These are phyloP conservation scores for Nyssa sinensis DNA, from an alignment of 148 eudicot species.

Conservation along the genomic window DNA sequence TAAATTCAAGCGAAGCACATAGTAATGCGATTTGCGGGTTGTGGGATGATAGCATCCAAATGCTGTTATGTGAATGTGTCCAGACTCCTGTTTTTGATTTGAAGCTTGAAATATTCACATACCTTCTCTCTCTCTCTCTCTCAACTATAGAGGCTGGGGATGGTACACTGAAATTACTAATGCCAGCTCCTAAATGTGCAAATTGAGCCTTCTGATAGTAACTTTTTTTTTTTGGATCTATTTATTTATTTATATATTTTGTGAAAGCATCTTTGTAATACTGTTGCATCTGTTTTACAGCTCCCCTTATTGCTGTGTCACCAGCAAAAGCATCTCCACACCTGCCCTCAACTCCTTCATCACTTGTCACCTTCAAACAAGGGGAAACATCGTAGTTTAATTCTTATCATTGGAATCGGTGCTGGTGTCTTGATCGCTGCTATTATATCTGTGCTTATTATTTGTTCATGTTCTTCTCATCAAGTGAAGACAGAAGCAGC, in stretches of 20 bases:
- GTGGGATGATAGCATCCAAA: background rate
- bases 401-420: conserved; percentile 48
- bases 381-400: conserved; percentile 40
- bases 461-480: conserved; percentile 54
- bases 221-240: conserved; percentile 5
- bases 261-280: background rate
- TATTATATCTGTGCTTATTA: conserved; percentile 36
- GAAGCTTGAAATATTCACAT: background rate
- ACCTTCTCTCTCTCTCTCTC: background rate
- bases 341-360: conserved; percentile 43
- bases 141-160: background rate
- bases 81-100: background rate
- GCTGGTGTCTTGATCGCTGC: conserved; percentile 50
- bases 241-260: background rate
- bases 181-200: background rate
- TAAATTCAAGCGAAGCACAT: background rate
- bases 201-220: background rate
- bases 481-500: conserved; percentile 41
- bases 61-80: background rate
- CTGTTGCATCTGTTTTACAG: conserved; percentile 40
- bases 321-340: conserved; percentile 46
- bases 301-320: conserved; percentile 54
- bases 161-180: background rate
- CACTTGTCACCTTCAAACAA: conserved; percentile 35
- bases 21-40: background rate